Evolutionary conservation across 75 land plant genomes (phyloP), one percentile per base, ranked within the genome.

Genomic region (Cunninghamia lanceolata): DNA sequence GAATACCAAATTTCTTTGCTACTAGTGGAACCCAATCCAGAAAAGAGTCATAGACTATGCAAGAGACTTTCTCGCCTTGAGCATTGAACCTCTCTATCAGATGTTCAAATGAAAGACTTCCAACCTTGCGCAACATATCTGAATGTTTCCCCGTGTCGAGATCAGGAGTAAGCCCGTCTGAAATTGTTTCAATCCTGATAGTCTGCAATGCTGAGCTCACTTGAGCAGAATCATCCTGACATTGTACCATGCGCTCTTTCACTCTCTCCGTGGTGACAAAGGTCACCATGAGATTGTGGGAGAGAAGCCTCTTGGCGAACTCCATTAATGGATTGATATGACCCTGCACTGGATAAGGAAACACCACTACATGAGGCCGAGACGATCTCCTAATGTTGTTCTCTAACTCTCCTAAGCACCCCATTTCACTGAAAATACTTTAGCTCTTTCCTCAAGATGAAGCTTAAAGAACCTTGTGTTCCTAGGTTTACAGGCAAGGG

Each of bases 11-110:
- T 3, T 85, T 86, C 7, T 40, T 89, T 10, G 95, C 94, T 1
- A 93, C 91, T 84, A 88, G 92, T n/a, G 83, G 82, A 21, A 82
- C 93, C 95, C 93, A 93, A 1, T 94, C 93, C 15, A 91, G 73
- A 68, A 94, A 89, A 10, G 93, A 88, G 70, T 91, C 93, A 82
- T 87, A 87, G 46, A 93, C 86, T 3, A 94, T 36, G 83, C 92
- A 94, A 19, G 88, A 77, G 9, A 94, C 92, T 0, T 88, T 93
- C 8, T 86, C 74, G n/a, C 86, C 83, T 3, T 42, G 63, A 8
- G 47, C 87, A 16, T 87, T 87, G 4, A 85, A 88, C 25, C 76
- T 39, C 16, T 84, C 42, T 82, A 91, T 83, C 71, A 94, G 88
- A 8, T 39, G 59, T 19, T 87, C 80, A 19, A 94, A 19, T 34